Percentiles rank a stretch among this genome's conserved stretches.
phyloP scores from a whole-genome alignment of 768 basidiomycete genomes.

The Rhodotorula paludigena region DNA sequence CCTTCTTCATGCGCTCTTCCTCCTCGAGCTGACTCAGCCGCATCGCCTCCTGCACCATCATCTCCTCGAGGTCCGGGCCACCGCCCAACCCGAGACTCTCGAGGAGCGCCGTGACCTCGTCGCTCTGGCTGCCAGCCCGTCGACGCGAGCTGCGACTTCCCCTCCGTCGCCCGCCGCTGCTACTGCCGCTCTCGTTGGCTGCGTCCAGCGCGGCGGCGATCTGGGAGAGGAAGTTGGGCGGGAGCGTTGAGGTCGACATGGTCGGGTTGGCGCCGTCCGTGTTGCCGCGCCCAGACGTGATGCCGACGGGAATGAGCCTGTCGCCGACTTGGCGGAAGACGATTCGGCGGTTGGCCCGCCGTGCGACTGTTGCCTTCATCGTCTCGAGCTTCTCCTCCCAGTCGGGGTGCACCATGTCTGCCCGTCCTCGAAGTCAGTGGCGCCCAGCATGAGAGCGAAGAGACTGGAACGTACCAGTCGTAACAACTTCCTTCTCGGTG shows the following conservation, averaged over 20 bases:
- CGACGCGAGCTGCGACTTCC: constrained; percentile 7
- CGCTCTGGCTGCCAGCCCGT: constrained; percentile 3
- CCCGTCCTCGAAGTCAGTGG: not conserved
- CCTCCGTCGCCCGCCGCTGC: constrained; percentile 7
- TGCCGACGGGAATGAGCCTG: constrained; percentile 91
- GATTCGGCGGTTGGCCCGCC: constrained; percentile 89
- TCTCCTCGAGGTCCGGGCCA: constrained; percentile 52
- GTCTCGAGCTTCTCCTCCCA: constrained; percentile 95
- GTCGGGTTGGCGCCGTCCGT: constrained; percentile 56
- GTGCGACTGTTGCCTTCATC: constrained; percentile 89
- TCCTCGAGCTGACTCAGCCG: constrained; percentile 87
- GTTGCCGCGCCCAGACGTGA: constrained; percentile 73
- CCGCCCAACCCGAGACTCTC: constrained; percentile 29
- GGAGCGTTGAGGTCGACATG: constrained; percentile 31
- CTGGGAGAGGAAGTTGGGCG: constrained; percentile 28
- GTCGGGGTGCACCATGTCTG: constrained; percentile 90
- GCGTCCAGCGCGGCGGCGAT: constrained; percentile 37
- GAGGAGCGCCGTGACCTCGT: constrained; percentile 27
- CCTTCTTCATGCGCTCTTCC: constrained; percentile 74
- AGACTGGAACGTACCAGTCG: constrained; percentile 20
- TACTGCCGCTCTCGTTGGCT: constrained; percentile 9
- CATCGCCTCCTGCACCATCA: constrained; percentile 99
- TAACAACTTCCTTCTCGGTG: constrained; percentile 39
- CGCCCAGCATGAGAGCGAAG: not conserved
- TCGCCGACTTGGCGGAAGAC: constrained; percentile 99